phyloP scores from a whole-genome alignment of 2,329 filamentous ascomycete genomes.

The Colletotrichum lupini region DNA sequence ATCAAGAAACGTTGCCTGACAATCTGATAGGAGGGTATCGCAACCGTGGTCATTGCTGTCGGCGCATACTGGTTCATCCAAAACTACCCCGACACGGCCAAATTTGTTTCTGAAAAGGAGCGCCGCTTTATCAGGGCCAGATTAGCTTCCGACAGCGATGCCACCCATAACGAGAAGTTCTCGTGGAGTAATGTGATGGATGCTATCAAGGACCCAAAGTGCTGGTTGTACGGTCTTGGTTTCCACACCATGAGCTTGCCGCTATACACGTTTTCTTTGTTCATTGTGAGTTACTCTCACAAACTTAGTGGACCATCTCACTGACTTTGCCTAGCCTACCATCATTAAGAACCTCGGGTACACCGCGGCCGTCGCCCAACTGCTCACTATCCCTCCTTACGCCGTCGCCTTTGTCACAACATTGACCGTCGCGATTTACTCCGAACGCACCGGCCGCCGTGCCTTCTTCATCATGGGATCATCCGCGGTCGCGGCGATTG shows the following conservation, averaged over 20 bases:
- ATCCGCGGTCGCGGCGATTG: slow-evolving; percentile 66
- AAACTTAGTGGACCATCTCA: no score
- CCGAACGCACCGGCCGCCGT: slow-evolving; percentile 67
- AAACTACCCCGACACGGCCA: slow-evolving; percentile 71
- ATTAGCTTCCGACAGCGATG: slow-evolving; percentile 75
- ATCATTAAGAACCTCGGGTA: slow-evolving; percentile 67
- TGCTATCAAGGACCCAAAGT: slow-evolving; percentile 75
- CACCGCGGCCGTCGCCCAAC: slow-evolving; percentile 61
- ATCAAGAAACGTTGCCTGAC: slow-evolving; percentile 48
- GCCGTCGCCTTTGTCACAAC: slow-evolving; percentile 71
- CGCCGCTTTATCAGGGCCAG: slow-evolving; percentile 69
- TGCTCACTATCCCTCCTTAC: slow-evolving; percentile 73
- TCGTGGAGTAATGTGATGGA: slow-evolving; percentile 73
- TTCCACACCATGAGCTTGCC: slow-evolving; percentile 80
- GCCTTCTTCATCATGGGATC: slow-evolving; percentile 73
- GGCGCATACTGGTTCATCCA: slow-evolving; percentile 70
- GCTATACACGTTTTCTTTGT: slow-evolving; percentile 66
- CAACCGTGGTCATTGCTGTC: slow-evolving; percentile 62
- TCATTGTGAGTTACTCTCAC: slow-evolving; percentile 52
- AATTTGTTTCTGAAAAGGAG: slow-evolving; percentile 66
- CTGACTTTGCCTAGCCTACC: slow-evolving; percentile 50
- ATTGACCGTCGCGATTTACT: slow-evolving; percentile 66
- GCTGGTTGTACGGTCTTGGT: slow-evolving; percentile 77
- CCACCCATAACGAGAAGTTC: slow-evolving; percentile 75
- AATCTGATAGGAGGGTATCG: slow-evolving; percentile 61